phyloP scores from a whole-genome alignment of 345 rosid species.

The Citropsis articulata region DNA sequence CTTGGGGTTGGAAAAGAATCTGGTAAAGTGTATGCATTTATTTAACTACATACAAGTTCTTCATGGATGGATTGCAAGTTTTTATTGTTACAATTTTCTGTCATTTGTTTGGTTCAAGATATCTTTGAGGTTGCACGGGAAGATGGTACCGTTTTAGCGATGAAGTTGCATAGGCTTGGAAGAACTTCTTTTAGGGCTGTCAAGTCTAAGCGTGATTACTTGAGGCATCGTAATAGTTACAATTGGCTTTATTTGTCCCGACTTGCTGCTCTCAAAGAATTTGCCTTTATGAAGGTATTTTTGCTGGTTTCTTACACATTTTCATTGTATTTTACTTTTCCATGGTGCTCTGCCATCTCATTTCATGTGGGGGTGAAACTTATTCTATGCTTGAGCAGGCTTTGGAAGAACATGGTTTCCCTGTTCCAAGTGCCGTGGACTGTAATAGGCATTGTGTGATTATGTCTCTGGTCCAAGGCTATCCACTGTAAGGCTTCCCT shows the following conservation, averaged over 20 bases:
- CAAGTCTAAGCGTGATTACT: constrained; percentile 94
- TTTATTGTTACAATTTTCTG: not conserved
- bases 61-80: not conserved
- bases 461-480: constrained; percentile 93
- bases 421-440: constrained; percentile 85
- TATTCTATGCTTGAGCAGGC: constrained; percentile 53
- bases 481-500: constrained; percentile 65
- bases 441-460: constrained; percentile 94
- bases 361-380: not conserved
- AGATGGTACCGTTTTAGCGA: constrained; percentile 83
- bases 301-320: not conserved
- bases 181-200: constrained; percentile 97
- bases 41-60: not conserved
- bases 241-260: constrained; percentile 93
- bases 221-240: constrained; percentile 81
- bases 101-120: constrained; percentile 43
- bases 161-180: constrained; percentile 97
- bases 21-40: constrained; percentile 37
- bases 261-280: constrained; percentile 95
- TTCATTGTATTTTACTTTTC: constrained; percentile 10
- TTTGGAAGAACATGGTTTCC: constrained; percentile 83
- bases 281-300: constrained; percentile 88
- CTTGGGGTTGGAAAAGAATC: constrained; percentile 98
- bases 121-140: constrained; percentile 88
- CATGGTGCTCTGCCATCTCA: not conserved